Percentiles rank a stretch among this genome's conserved stretches.
Evolutionary conservation across 2,329 filamentous ascomycete species (phyloP).

Genomic region (Graphium sp.): DNA sequence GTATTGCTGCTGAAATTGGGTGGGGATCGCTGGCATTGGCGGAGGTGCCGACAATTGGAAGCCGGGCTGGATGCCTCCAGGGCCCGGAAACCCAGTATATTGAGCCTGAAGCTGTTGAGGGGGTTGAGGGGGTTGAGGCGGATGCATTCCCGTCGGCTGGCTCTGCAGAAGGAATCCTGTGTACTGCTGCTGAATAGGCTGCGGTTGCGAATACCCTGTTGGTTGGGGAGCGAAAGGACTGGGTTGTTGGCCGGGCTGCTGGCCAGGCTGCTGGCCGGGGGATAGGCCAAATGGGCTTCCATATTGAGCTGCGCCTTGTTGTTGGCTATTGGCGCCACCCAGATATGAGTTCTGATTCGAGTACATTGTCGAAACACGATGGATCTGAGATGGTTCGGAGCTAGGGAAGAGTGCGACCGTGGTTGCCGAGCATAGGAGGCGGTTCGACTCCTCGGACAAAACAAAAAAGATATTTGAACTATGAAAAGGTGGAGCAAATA

Average conservation of each 20-base stretch:
- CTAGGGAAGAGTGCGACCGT: background rate
- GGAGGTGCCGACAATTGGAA: constrained; percentile 40
- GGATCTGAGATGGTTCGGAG: constrained; percentile 3
- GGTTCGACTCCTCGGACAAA: no score
- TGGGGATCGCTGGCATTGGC: constrained; percentile 40
- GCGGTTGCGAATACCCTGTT: constrained; percentile 34
- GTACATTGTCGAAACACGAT: constrained; percentile 46
- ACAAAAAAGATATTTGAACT: no score
- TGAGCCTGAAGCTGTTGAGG: constrained; percentile 48
- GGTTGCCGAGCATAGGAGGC: no score
- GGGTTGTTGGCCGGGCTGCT: constrained; percentile 31
- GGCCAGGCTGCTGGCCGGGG: constrained; percentile 25
- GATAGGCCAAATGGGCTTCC: constrained; percentile 29
- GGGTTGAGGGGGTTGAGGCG: constrained; percentile 40
- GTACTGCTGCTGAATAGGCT: constrained; percentile 37
- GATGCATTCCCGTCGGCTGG: constrained; percentile 25
- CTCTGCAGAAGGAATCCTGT: constrained; percentile 41
- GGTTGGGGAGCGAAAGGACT: constrained; percentile 40
- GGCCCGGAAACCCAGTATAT: constrained; percentile 45
- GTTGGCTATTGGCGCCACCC: constrained; percentile 60
- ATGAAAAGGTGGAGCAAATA: no score
- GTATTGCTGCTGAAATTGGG: constrained; percentile 42
- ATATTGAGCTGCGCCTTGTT: constrained; percentile 47
- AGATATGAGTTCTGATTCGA: constrained; percentile 77
- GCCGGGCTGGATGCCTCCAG: constrained; percentile 30